These are phyloP conservation scores for Durotheca rogersii DNA, from an alignment of 495 filamentous ascomycete species.

Conservation along the genomic window DNA sequence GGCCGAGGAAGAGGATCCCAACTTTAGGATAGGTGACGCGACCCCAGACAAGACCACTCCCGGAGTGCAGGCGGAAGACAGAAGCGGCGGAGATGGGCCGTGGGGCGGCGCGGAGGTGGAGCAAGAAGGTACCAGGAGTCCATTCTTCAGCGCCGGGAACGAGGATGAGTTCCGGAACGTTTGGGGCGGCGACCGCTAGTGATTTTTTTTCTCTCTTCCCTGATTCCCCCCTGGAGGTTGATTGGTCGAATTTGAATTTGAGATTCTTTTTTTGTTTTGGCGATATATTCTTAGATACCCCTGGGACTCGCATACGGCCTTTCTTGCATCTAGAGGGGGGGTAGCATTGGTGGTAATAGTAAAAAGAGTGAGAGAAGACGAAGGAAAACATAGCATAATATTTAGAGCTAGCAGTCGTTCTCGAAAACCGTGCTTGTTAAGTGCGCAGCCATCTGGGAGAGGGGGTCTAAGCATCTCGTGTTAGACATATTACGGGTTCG, in stretches of 20 bases:
- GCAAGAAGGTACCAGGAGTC: conserved; percentile 15
- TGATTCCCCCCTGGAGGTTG: no score
- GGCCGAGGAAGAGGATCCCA: conserved; percentile 32
- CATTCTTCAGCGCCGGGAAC: conserved; percentile 29
- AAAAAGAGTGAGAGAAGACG: not conserved
- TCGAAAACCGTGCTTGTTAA: no score
- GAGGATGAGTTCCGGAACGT: conserved; percentile 42
- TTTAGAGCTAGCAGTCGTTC: no score
- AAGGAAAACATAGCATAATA: conserved; percentile 3
- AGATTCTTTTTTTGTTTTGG: conserved; percentile 19
- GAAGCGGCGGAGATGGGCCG: conserved; percentile 5
- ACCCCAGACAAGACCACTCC: conserved; percentile 18
- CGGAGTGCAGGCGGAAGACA: conserved; percentile 12
- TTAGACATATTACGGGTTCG: no score
- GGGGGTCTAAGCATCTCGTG: no score
- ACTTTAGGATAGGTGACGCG: conserved; percentile 18
- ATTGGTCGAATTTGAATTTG: conserved; percentile 3
- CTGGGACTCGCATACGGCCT: conserved; percentile 24
- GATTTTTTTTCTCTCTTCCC: no score
- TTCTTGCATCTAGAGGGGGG: conserved; percentile 7
- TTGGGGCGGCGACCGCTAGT: conserved; percentile 36
- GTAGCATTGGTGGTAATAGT: not conserved
- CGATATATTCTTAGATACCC: conserved; percentile 37
- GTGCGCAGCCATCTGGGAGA: no score
- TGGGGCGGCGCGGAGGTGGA: conserved; percentile 25